Percentiles rank a stretch among this genome's conserved stretches.
phyloP scores from a whole-genome alignment of 208 protist species.

The Porcisia hertigi region DNA sequence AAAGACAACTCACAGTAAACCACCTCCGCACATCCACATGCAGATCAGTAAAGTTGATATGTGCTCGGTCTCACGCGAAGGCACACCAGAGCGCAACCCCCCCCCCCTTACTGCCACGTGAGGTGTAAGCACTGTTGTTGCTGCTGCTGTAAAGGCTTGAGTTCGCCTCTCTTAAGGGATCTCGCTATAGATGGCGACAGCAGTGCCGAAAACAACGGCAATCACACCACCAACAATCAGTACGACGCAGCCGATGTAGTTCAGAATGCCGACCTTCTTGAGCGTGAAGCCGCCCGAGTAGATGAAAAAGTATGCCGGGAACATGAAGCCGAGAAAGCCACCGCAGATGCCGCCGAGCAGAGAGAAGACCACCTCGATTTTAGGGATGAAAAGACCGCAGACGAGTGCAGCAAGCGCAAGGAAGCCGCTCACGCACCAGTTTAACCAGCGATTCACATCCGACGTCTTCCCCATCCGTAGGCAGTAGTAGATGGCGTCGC shows the following conservation, averaged over 20 bases:
- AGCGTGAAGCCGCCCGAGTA: conserved; percentile 69
- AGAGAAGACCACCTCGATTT: conserved; percentile 78
- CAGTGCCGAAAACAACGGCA: conserved; percentile 72
- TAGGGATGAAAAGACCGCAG: conserved; percentile 73
- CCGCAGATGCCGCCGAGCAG: conserved; percentile 76
- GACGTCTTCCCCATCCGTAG: conserved; percentile 50
- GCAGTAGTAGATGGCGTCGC: conserved; percentile 73
- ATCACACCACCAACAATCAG: conserved; percentile 67
- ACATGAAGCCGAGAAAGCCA: conserved; percentile 77
- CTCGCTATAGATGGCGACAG: conserved; percentile 51
- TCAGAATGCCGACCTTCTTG: conserved; percentile 42
- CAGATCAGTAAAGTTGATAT: neutral
- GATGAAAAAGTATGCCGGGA: conserved; percentile 81
- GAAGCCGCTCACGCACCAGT: conserved; percentile 46
- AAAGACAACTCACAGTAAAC: neutral
- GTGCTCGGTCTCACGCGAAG: neutral
- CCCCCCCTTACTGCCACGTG: neutral
- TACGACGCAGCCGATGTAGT: conserved; percentile 56
- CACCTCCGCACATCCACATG: neutral
- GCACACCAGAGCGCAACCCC: neutral
- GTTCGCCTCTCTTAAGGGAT: conserved; percentile 8
- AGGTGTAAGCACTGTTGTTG: too few relatives aligned
- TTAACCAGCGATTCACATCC: conserved; percentile 51
- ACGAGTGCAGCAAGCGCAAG: conserved; percentile 62
- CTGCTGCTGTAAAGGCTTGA: neutral